phyloP scores from a whole-genome alignment of 2,329 filamentous ascomycete genomes.

The Pseudogymnoascus destructans region DNA sequence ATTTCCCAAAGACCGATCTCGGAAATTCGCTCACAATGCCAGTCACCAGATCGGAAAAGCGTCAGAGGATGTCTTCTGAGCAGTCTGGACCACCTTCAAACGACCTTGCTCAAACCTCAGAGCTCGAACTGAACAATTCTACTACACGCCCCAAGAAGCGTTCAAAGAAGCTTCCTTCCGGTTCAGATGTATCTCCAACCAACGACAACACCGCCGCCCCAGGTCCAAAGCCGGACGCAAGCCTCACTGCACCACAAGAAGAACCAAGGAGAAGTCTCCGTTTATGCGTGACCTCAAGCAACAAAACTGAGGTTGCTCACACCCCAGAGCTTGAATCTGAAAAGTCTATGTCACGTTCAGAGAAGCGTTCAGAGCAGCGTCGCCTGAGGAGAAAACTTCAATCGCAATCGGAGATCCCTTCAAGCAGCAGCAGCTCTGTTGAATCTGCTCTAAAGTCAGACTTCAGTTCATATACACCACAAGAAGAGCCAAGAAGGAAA shows the following conservation, averaged over 20 bases:
- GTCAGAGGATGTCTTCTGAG: neutral
- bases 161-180: neutral
- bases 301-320: neutral
- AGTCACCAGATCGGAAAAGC: neutral
- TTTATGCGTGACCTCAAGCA: neutral
- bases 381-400: neutral
- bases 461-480: neutral
- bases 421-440: neutral
- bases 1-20: neutral
- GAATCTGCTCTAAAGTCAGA: neutral
- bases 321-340: neutral
- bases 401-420: neutral
- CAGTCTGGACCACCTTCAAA: neutral
- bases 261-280: neutral
- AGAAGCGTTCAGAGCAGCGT: neutral
- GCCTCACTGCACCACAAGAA: neutral
- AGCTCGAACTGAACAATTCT: neutral
- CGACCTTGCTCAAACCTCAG: neutral
- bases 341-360: neutral
- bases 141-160: neutral
- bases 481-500: neutral
- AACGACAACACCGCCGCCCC: neutral
- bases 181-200: neutral
- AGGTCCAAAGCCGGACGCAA: neutral
- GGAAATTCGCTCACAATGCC: neutral